Base-by-base conservation (phyloP, 2,329 filamentous ascomycete species). In the Diaporthe aspalathi region DNA sequence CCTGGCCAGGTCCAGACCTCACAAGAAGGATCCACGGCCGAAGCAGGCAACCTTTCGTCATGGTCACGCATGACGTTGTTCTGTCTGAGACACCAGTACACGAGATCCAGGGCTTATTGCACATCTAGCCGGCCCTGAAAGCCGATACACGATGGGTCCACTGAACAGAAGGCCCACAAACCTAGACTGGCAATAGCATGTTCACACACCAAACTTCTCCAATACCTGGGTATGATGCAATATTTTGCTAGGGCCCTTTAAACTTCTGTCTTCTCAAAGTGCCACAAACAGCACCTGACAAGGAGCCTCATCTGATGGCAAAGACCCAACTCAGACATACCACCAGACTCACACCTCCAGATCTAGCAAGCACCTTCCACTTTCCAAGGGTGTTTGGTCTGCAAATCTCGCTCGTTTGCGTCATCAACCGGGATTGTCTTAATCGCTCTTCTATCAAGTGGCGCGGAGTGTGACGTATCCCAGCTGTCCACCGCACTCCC, bases 11-110 rank as follows among this genome's bases (percentile, higher is more conserved):
- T 35, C 12, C 12, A 49, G 43, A 17, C 20, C 20, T 49, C 12
- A 12, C 43, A 47, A 8, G 11, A 35, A 5, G 14, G 5, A n/a
- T 47, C 45, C 60, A 16, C 14, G 14, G 11, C 29, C 20, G 12
- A 38, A 12, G 29, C 4, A 65, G 29, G 45, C 7, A 24, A 65
- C 45, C n/a, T 38, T 14, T 22, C 12, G n/a, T 65, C 60, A 50
- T 17, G 22, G 29, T 2, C 6, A 12, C 27, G 49, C 43, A 50
- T 65, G 43, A 65, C 29, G 29, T 38, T 29, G 29, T 22, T 12
- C 24, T 65, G 43, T 63, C 45, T 38, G 45, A 65, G 43, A 65
- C 60, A 65, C n/a, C 16, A 16, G 45, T 1, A 38, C 60, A 65
- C 45, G 60, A 50, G 60, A 50, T 50, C 8, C 29, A 3, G 29